Evolutionary conservation across 2,329 filamentous ascomycete genomes (phyloP).

Genomic region (Colletotrichum paranaense): DNA sequence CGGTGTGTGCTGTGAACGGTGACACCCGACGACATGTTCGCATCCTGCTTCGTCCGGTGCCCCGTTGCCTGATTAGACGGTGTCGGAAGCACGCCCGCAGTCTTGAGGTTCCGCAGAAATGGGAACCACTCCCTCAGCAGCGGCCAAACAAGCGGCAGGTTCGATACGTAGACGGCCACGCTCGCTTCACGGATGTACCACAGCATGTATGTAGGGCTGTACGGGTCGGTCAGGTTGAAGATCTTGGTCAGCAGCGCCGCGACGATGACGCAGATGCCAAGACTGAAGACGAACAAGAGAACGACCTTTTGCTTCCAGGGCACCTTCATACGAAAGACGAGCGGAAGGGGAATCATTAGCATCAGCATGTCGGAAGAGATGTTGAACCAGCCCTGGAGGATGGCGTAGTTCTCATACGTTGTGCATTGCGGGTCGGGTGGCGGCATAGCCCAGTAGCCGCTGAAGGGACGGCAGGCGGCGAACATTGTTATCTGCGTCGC

Average conservation of each 20-base stretch:
- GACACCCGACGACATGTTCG: not conserved
- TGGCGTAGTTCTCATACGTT: constrained; percentile 57
- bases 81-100: constrained; percentile 1
- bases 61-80: not conserved
- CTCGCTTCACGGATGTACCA: constrained; percentile 67
- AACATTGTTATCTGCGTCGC: constrained; percentile 59
- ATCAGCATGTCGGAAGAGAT: constrained; percentile 59
- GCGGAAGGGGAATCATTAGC: constrained; percentile 58
- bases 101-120: not conserved
- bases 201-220: constrained; percentile 50
- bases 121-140: constrained; percentile 53
- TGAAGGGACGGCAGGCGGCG: constrained; percentile 56
- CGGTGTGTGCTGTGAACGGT: not conserved
- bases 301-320: constrained; percentile 54
- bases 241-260: constrained; percentile 56
- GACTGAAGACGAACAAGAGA: constrained; percentile 58
- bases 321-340: constrained; percentile 51
- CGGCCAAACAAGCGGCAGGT: constrained; percentile 65
- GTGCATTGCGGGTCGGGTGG: constrained; percentile 57
- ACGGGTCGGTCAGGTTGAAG: constrained; percentile 49
- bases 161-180: constrained; percentile 64
- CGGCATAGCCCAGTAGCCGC: constrained; percentile 60
- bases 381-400: constrained; percentile 60
- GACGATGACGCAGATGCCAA: constrained; percentile 60
- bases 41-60: not conserved